Conservation (phyloP, 2,329 filamentous ascomycete species). For the Fusarium domesticum region DNA sequence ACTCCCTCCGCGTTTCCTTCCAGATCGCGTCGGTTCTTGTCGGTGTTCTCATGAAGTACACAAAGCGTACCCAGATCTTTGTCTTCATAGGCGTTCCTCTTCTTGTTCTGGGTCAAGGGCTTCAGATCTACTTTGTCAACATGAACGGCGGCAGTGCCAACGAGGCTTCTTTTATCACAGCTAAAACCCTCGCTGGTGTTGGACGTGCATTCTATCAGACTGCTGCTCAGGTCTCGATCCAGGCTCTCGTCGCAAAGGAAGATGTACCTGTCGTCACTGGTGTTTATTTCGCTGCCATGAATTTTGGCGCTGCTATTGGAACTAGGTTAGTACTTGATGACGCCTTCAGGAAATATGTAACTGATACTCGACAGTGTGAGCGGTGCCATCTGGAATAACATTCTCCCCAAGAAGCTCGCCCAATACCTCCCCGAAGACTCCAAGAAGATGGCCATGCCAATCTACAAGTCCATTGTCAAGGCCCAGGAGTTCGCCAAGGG, state of each 20-base stretch:
- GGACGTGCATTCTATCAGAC: conserved; percentile 35
- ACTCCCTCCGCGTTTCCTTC: conserved; percentile 34
- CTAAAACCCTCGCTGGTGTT: conserved; percentile 35
- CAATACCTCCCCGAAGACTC: conserved; percentile 21
- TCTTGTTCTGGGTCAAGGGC: conserved; percentile 35
- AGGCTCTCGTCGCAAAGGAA: conserved; percentile 34
- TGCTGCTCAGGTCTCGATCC: conserved; percentile 28
- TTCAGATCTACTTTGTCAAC: conserved; percentile 32
- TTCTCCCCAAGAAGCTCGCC: conserved; percentile 28
- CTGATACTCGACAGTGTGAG: conserved; percentile 27
- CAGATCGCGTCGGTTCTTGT: conserved; percentile 37
- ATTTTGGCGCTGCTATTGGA: conserved; percentile 31
- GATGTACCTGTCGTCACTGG: conserved; percentile 38
- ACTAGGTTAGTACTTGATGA: conserved; percentile 20
- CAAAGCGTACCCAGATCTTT: conserved; percentile 34
- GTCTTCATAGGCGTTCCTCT: conserved; percentile 30
- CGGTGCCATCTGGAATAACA: conserved; percentile 37
- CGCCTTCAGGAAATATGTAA: rapidly evolving
- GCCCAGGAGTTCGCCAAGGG: conserved; percentile 27
- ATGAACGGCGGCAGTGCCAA: conserved; percentile 26
- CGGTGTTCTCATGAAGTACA: conserved; percentile 37
- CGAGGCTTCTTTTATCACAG: conserved; percentile 35
- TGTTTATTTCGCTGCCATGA: conserved; percentile 37
- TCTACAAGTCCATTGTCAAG: conserved; percentile 31
- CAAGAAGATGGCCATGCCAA: conserved; percentile 23